Evolutionary conservation across 345 rosid genomes (phyloP), one percentile per base, ranked within the genome.

Genomic region (Camelina neglecta): DNA sequence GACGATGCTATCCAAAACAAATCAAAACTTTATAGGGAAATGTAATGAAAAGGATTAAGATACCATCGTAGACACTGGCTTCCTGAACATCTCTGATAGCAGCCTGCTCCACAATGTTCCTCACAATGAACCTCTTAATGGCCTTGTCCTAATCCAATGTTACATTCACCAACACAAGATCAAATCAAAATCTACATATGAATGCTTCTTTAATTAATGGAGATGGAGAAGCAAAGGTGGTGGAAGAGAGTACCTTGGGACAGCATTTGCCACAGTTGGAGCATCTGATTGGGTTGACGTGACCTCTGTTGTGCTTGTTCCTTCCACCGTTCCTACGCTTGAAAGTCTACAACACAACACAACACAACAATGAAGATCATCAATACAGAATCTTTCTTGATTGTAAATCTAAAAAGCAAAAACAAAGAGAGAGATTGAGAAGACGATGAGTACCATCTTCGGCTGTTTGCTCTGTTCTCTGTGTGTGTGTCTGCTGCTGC

Each of bases 241-340:
- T 1, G 9, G 2, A 7, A 36, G n/a, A 55, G 60, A 41, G 56
- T 36, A 67, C 97, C 86, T 93, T 93, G 0, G 98, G 97, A 79
- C 98, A 94, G 74, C 97, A 92, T 60, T 94, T 94, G 13, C 96
- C 98, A 60, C 98, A 94, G 81, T 94, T 94, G 65, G 98, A 92
- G 86, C 98, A 94, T 62, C 97, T 86, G 57, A 94, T 88, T 79
- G 90, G 90, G 60, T 94, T 92, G 36, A 88, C 92, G 20, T 94
- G 98, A 6, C 97, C 98, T 2, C 97, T 85, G 75, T 97, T 96
- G 78, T 94, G 97, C 87, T 94, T 94, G 93, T 92, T 94, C 59
- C 98, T 88, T 5, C 97, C 98, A 42, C 97, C 96, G 23, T 94
- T 94, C 83, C 98, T 88, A 11, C 97, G 92, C 90, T 94, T 94